phyloP scores from a whole-genome alignment of 768 basidiomycete genomes.

The Boletus vermiculosoides region DNA sequence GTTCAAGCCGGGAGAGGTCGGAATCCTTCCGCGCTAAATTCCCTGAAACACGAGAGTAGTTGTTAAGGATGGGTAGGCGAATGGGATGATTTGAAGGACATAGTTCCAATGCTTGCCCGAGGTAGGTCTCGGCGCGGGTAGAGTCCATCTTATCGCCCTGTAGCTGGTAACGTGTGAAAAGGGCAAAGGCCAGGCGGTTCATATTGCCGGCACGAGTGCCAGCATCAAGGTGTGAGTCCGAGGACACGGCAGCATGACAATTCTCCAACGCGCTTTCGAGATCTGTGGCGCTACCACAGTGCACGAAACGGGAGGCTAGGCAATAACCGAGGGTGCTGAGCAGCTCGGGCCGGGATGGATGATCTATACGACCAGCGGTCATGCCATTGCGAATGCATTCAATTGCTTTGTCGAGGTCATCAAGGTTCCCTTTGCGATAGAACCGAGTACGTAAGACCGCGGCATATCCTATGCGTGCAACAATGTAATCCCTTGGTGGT shows the following conservation, averaged over 20 bases:
- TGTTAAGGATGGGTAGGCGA: constrained; percentile 12
- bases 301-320: constrained; percentile 12
- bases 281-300: background rate
- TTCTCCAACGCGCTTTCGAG: background rate
- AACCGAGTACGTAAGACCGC: constrained; percentile 3
- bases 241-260: background rate
- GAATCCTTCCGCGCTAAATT: constrained; percentile 8
- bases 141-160: background rate
- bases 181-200: background rate
- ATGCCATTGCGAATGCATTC: constrained; percentile 11
- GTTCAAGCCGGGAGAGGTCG: constrained; percentile 11
- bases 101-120: background rate
- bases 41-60: constrained; percentile 12
- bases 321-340: constrained; percentile 16
- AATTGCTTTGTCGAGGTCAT: constrained; percentile 19
- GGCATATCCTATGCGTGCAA: constrained; percentile 8
- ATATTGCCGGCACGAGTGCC: background rate
- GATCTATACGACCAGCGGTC: background rate
- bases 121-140: background rate
- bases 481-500: constrained; percentile 2
- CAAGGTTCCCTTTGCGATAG: constrained; percentile 4
- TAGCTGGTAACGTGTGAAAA: background rate
- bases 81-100: constrained; percentile 5
- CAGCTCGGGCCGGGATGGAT: background rate
- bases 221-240: background rate